phyloP scores from a whole-genome alignment of 2,329 filamentous ascomycete species.

The Hymenoscyphus repandus region DNA sequence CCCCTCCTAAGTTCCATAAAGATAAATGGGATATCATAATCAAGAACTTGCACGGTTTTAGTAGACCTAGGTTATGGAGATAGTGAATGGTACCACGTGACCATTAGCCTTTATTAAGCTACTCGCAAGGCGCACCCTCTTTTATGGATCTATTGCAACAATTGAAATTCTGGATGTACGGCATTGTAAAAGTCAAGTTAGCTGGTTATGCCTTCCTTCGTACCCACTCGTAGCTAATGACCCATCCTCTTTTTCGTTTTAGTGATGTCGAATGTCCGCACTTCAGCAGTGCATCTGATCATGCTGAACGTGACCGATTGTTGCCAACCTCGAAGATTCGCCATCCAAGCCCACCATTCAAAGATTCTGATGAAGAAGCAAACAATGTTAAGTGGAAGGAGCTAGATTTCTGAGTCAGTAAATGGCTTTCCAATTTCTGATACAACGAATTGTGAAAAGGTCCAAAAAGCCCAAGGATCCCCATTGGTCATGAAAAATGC shows the following conservation, averaged over 20 bases:
- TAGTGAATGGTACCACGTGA: no score
- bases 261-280: background rate
- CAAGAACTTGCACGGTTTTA: no score
- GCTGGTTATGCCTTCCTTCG: background rate
- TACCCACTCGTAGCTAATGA: background rate
- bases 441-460: background rate
- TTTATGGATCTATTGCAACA: no score
- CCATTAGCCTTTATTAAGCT: no score
- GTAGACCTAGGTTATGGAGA: no score
- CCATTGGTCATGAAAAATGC: constrained; percentile 2
- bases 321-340: background rate
- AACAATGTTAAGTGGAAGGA: background rate
- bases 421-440: background rate
- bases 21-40: no score
- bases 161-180: background rate
- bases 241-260: background rate
- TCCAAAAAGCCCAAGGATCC: background rate
- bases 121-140: no score
- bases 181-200: background rate
- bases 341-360: background rate
- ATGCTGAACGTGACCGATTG: background rate
- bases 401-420: background rate
- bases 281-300: background rate
- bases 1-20: no score
- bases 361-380: background rate